These are phyloP conservation scores for Trichosporon sp. DNA, from an alignment of 1,284 basidiomycete species.

Conservation along the genomic window DNA sequence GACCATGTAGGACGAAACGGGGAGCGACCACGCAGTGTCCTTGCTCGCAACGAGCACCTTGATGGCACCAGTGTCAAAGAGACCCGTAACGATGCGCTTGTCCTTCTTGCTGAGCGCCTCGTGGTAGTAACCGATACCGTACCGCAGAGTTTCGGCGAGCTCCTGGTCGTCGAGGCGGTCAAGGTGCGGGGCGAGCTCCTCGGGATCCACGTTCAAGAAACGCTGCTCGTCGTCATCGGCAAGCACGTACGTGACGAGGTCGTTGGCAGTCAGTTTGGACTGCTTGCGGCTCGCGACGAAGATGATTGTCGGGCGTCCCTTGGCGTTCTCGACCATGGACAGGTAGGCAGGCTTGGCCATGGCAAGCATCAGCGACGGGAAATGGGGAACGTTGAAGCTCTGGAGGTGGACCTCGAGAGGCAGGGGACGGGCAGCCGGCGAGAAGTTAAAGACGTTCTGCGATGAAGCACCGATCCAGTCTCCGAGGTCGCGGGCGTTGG, in stretches of 20 bases:
- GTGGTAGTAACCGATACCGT: constrained; percentile 94
- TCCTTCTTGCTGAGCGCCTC: constrained; percentile 90
- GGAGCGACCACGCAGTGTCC: constrained; percentile 94
- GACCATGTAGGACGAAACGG: constrained; percentile 92
- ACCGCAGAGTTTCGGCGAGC: constrained; percentile 78
- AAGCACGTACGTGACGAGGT: constrained; percentile 83
- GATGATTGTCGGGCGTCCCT: constrained; percentile 81
- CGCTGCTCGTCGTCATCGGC: constrained; percentile 82
- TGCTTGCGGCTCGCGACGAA: constrained; percentile 95
- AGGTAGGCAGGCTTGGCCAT: constrained; percentile 99
- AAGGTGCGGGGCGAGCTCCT: constrained; percentile 83
- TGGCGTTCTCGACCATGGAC: constrained; percentile 85
- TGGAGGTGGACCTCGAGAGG: constrained; percentile 98
- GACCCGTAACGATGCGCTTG: constrained; percentile 87
- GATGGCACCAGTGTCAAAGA: constrained; percentile 92
- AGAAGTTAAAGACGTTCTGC: constrained; percentile 97
- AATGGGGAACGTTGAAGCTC: constrained; percentile 92
- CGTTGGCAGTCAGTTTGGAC: constrained; percentile 88
- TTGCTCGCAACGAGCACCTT: constrained; percentile 92
- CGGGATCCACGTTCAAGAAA: constrained; percentile 87
- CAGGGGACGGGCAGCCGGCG: constrained; percentile 88
- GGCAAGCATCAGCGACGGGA: constrained; percentile 96
- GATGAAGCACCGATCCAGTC: constrained; percentile 96
- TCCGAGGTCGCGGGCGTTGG: constrained; percentile 93
- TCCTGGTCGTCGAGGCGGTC: constrained; percentile 79